Evolutionary conservation across 495 filamentous ascomycete species (phyloP), one percentile per base, ranked within the genome.

Genomic region (Lepidopterella palustris): DNA sequence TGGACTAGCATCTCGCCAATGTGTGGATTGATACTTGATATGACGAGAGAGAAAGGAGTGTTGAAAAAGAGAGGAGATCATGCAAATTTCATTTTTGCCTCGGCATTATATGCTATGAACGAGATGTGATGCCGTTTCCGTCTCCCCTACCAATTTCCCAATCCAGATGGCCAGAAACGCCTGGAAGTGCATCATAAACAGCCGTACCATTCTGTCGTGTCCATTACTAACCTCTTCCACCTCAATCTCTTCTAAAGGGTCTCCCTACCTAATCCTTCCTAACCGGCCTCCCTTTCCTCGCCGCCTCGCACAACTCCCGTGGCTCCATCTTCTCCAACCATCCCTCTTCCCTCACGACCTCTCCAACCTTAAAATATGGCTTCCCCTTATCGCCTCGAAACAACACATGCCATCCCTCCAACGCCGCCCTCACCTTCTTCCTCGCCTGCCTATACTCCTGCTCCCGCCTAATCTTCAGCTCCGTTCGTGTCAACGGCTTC

Each of bases 361-460:
- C 69, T 10, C 75, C 70, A 25, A 69, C 70, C 68, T 73, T 55
- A 52, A 72, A 72, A 68, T 77, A 72, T 29, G 63, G 61, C 68
- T 74, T 66, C 58, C 70, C 65, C 35, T 70, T 70, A 35, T 71
- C 73, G 79, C 84, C 71, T 71, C 80, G 18, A 72, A 96, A 98
- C 76, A 97, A 88, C 18, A 78, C 70, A 28, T 81, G 81, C 86
- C 87, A 90, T 62, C 87, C 82, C 62, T 77, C 70, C 50, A 90
- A 66, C 32, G 76, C 78, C 5, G 83, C 79, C 55, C 78, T 61
- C 1, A 84, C 84, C 71, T 82, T 73, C 45, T 74, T 67, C 66
- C 70, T 70, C 32, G 87, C 87, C 45, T 60, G 40, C 57, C 77
- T 66, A 31, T 75, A n/a, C 67, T 83, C 82, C 72, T 65, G 63